Evolutionary conservation across 148 eudicot species (phyloP).

Genomic region (Salicornia ramosissima): DNA sequence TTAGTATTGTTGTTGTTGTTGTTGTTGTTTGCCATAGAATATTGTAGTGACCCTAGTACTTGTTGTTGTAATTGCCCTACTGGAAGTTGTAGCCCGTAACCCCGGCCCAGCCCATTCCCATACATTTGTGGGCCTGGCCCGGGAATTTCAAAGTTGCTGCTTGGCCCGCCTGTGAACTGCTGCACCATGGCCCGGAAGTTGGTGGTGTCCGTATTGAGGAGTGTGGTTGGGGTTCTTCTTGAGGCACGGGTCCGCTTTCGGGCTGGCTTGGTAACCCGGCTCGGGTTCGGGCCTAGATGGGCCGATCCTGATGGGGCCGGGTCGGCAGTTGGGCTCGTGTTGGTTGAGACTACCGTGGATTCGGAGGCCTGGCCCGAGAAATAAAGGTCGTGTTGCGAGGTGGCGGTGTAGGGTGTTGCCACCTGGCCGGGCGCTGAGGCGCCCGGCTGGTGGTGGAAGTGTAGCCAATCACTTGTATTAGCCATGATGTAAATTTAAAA

Average conservation of each 20-base stretch:
- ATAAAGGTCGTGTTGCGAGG: constrained; percentile 15
- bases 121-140: constrained; percentile 9
- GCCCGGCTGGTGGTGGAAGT: constrained; percentile 26
- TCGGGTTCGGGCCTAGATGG: constrained; percentile 18
- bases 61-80: constrained; percentile 8
- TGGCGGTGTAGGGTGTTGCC: constrained; percentile 8
- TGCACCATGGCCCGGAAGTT: constrained; percentile 86
- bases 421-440: constrained; percentile 7
- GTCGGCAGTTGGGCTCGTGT: not conserved
- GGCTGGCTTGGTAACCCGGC: constrained; percentile 47
- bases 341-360: constrained; percentile 17
- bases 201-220: constrained; percentile 59
- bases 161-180: constrained; percentile 62
- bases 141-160: not conserved
- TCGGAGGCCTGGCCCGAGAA: constrained; percentile 22
- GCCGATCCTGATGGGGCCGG: not conserved
- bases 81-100: constrained; percentile 18
- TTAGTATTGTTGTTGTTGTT: not conserved
- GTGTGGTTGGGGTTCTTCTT: constrained; percentile 57
- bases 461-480: constrained; percentile 31
- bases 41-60: not conserved
- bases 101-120: constrained; percentile 12
- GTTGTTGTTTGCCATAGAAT: not conserved
- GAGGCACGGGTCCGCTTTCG: constrained; percentile 56
- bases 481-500: constrained; percentile 12